Conservation (phyloP, 495 filamentous ascomycete genomes). For the Extremus antarcticus region DNA sequence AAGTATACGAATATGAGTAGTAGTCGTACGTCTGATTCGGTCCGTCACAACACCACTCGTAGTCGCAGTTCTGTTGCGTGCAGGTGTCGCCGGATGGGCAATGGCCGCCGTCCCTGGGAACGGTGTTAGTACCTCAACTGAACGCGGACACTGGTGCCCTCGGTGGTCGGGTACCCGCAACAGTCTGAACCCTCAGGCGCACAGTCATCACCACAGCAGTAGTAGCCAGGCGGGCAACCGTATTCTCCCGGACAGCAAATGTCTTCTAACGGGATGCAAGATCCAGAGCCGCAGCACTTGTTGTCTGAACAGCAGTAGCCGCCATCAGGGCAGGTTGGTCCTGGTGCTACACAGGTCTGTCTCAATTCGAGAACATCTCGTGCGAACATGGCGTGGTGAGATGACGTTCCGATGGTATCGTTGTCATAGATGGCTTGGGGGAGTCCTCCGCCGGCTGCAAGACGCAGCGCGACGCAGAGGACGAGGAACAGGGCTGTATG, state of each 20-base stretch:
- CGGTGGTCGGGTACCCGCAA: background rate
- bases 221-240: background rate
- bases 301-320: background rate
- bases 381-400: background rate
- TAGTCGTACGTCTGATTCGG: background rate
- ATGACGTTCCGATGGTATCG: background rate
- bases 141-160: no score
- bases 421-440: background rate
- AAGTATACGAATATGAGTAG: background rate
- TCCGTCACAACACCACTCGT: background rate
- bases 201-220: background rate
- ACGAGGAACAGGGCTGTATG: background rate
- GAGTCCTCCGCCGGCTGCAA: background rate
- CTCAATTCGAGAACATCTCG: background rate
- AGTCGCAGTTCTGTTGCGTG: background rate
- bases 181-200: background rate
- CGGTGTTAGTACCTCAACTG: background rate
- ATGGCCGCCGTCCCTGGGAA: background rate
- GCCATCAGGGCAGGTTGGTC: background rate
- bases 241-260: background rate
- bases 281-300: background rate
- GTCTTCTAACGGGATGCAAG: background rate
- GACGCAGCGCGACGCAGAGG: background rate
- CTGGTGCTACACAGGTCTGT: background rate
- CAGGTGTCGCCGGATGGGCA: background rate